phyloP scores from a whole-genome alignment of 495 filamentous ascomycete genomes.

The Xylaria longipes region DNA sequence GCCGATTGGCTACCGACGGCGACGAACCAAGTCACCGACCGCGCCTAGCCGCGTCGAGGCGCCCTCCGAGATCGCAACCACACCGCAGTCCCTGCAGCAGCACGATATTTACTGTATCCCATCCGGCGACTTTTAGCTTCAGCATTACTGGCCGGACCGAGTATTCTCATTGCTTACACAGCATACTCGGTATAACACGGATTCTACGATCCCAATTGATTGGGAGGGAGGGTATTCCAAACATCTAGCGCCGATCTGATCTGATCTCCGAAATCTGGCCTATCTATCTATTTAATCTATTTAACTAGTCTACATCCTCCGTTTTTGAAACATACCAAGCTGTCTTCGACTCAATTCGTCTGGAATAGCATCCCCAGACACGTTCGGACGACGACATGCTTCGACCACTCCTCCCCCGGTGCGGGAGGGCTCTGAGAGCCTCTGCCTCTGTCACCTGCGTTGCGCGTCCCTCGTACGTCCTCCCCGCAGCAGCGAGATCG shows the following conservation, averaged over 20 bases:
- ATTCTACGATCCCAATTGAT: background rate
- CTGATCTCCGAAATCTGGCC: background rate
- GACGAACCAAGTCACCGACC: background rate
- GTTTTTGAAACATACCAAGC: background rate
- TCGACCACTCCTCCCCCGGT: constrained; percentile 35
- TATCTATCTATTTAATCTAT: background rate
- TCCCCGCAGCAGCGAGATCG: constrained; percentile 41
- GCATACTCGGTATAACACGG: background rate
- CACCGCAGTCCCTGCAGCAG: background rate
- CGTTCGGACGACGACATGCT: constrained; percentile 30
- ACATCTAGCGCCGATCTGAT: background rate
- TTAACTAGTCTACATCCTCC: background rate
- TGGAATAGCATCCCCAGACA: background rate
- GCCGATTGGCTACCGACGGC: background rate
- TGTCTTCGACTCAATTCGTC: background rate
- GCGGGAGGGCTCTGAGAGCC: constrained; percentile 35
- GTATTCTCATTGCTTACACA: background rate
- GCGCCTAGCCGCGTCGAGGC: constrained; percentile 10
- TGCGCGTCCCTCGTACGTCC: constrained; percentile 12
- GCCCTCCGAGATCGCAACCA: constrained; percentile 24
- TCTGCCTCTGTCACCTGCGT: constrained; percentile 16
- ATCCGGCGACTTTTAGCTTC: background rate
- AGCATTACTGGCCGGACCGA: background rate
- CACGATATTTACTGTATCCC: background rate
- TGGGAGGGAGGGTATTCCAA: background rate